phyloP scores from a whole-genome alignment of 1,284 basidiomycete species.

The Ceraceosorus bombacis region DNA sequence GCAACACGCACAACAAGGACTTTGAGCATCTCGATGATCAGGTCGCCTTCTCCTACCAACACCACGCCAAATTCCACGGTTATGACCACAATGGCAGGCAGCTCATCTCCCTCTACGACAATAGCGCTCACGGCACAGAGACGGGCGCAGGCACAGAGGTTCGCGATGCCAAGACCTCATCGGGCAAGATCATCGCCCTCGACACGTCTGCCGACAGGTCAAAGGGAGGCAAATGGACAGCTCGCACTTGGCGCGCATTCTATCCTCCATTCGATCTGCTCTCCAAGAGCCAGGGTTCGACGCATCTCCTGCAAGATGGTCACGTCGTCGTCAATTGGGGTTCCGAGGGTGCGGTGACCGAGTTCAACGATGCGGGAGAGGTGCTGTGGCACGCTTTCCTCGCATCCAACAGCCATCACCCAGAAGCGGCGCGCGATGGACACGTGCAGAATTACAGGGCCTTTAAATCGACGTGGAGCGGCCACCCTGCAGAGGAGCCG shows the following conservation, averaged over 20 bases:
- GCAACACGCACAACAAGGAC: constrained; percentile 21
- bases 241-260: not conserved
- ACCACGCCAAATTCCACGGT: constrained; percentile 3
- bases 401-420: not conserved
- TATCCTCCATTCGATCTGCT: not conserved
- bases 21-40: constrained; percentile 1
- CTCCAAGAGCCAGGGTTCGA: not conserved
- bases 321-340: constrained; percentile 4
- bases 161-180: constrained; percentile 1
- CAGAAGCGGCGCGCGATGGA: not conserved
- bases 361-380: not conserved
- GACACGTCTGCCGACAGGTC: not conserved
- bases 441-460: constrained; percentile 2
- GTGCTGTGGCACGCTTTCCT: constrained; percentile 1
- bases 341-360: constrained; percentile 5
- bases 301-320: not conserved
- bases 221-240: not conserved
- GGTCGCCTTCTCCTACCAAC: not conserved
- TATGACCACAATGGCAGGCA: not conserved
- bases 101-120: constrained; percentile 5
- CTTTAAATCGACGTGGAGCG: constrained; percentile 1
- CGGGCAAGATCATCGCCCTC: constrained; percentile 3
- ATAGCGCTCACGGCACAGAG: constrained; percentile 3
- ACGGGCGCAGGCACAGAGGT: constrained; percentile 2
- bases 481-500: not conserved